phyloP scores from a whole-genome alignment of 1,284 basidiomycete species.

The Rhodotorula glutinis region DNA sequence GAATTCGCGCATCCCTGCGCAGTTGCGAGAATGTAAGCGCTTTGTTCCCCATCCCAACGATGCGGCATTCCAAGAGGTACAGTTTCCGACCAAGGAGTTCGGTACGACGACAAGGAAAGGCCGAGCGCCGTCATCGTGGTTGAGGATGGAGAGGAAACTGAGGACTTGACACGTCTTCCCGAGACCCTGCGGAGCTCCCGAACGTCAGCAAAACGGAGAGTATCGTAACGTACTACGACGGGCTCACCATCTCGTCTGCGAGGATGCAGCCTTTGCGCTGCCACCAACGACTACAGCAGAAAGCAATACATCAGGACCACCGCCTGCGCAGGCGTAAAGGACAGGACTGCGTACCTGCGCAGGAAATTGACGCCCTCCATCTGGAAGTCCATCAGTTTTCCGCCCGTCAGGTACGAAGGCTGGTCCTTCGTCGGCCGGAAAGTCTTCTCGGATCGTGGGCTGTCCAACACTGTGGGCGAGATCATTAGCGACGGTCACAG shows the following conservation, averaged over 20 bases:
- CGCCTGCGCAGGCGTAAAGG: constrained; percentile 51
- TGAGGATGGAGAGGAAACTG: constrained; percentile 77
- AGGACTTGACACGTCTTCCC: constrained; percentile 90
- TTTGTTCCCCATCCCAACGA: neutral
- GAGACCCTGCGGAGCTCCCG: constrained; percentile 49
- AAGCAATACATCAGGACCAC: neutral
- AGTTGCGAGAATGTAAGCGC: constrained; percentile 20
- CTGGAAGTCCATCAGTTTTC: constrained; percentile 52
- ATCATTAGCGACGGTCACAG: neutral
- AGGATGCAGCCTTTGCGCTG: constrained; percentile 82
- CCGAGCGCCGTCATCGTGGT: constrained; percentile 59
- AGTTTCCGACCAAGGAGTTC: constrained; percentile 87
- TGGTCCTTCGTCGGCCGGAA: constrained; percentile 35
- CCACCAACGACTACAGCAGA: constrained; percentile 65
- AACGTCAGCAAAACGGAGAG: neutral
- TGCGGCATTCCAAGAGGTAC: constrained; percentile 1
- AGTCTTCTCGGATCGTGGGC: constrained; percentile 11
- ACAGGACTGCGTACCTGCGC: constrained; percentile 21
- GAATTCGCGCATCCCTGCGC: constrained; percentile 63
- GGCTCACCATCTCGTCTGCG: constrained; percentile 88
- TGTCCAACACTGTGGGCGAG: constrained; percentile 26
- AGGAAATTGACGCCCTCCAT: constrained; percentile 74
- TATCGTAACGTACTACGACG: neutral
- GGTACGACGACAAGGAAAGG: constrained; percentile 89
- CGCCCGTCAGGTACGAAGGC: constrained; percentile 38